phyloP scores from a whole-genome alignment of 2,329 filamentous ascomycete genomes.

The Alternaria viburni region DNA sequence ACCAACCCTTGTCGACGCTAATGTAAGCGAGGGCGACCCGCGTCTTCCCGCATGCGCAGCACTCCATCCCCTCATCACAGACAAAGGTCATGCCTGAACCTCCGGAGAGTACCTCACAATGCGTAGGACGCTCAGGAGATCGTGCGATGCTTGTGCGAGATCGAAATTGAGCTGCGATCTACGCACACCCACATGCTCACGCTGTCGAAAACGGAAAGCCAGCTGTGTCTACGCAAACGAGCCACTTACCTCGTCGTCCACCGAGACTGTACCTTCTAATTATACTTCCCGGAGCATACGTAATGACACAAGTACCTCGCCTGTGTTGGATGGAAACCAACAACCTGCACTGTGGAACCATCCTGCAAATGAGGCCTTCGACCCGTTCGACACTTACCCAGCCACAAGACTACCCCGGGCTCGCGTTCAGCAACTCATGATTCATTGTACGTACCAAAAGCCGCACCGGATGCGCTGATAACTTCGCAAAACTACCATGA shows the following conservation, averaged over 20 bases:
- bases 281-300: neutral
- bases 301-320: neutral
- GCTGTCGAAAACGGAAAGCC: conserved; percentile 58
- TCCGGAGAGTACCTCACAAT: conserved; percentile 42
- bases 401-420: conserved; percentile 58
- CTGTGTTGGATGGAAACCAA: neutral
- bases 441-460: conserved; percentile 55
- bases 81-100: neutral
- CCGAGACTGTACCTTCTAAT: conserved; percentile 14
- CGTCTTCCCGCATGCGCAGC: neutral
- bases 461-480: neutral
- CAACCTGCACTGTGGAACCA: neutral
- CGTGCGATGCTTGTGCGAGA: conserved; percentile 63
- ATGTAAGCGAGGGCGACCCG: neutral
- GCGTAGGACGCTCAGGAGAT: conserved; percentile 63
- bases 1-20: neutral
- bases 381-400: conserved; percentile 65
- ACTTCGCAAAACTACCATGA: neutral
- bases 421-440: conserved; percentile 63
- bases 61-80: neutral
- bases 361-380: conserved; percentile 47
- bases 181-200: conserved; percentile 60
- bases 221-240: conserved; percentile 62
- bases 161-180: conserved; percentile 65
- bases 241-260: conserved; percentile 46